Conservation (phyloP, 768 basidiomycete genomes). For the Amanita rubescens region DNA sequence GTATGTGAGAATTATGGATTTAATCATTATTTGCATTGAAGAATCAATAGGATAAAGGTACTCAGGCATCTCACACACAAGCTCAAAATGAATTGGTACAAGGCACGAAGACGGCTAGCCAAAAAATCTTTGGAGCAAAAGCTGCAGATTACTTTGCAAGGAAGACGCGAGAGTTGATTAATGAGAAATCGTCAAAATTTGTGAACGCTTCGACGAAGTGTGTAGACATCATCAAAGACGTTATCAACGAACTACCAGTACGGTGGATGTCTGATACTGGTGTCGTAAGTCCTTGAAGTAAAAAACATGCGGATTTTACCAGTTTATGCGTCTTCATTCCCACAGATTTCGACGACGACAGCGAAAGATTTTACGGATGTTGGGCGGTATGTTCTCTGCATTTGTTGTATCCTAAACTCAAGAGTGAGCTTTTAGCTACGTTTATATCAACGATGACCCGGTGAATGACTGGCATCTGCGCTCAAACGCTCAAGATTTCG, state of each 20-base stretch:
- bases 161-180: conserved; percentile 27
- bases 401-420: background rate
- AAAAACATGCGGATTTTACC: background rate
- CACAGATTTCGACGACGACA: conserved; percentile 10
- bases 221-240: conserved; percentile 60
- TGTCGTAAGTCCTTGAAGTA: conserved; percentile 35
- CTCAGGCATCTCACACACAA: background rate
- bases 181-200: conserved; percentile 25
- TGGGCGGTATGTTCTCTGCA: conserved; percentile 32
- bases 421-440: conserved; percentile 26
- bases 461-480: conserved; percentile 41
- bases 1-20: background rate
- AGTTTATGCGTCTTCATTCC: background rate
- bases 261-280: conserved; percentile 48
- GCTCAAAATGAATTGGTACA: conserved; percentile 1
- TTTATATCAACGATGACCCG: conserved; percentile 36
- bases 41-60: background rate
- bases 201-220: conserved; percentile 21
- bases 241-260: conserved; percentile 55
- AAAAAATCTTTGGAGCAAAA: conserved; percentile 10
- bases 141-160: conserved; percentile 24
- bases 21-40: background rate
- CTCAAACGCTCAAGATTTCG: conserved; percentile 28
- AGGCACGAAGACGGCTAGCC: conserved; percentile 9
- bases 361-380: conserved; percentile 40